A percentile compares a stretch with the other conserved stretches of the same genome.
Evolutionary conservation across 2,329 filamentous ascomycete species (phyloP).

Genomic region (Penicillium sp.): DNA sequence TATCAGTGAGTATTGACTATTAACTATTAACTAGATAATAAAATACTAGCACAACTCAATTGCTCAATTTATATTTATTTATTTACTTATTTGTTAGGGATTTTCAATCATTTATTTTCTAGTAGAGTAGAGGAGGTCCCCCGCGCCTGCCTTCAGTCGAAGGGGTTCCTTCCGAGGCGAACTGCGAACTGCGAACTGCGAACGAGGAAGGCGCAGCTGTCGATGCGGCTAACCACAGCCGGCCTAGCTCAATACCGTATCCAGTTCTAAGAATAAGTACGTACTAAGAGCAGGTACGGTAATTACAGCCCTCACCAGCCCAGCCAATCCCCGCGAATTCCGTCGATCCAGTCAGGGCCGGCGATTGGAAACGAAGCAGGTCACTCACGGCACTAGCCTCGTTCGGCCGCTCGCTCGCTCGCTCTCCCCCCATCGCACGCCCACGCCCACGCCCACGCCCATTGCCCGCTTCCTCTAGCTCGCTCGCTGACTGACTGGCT

Average conservation of each 20-base stretch:
- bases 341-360: constrained; percentile 8
- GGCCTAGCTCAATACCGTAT: background rate
- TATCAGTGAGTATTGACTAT: no score
- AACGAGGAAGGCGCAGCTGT: background rate
- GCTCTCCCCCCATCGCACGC: background rate
- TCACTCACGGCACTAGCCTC: constrained; percentile 7
- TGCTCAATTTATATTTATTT: background rate
- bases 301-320: background rate
- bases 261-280: background rate
- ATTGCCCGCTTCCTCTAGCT: background rate
- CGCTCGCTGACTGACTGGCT: no score
- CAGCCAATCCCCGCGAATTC: constrained; percentile 12
- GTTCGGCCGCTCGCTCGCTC: constrained; percentile 1
- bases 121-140: no score
- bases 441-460: background rate
- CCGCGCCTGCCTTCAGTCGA: no score
- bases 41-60: no score
- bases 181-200: no score
- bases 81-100: no score
- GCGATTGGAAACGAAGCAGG: no score
- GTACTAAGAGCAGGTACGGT: background rate
- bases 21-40: no score
- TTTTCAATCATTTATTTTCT: no score
- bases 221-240: background rate
- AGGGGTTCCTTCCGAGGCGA: no score